phyloP scores from a whole-genome alignment of 2,329 filamentous ascomycete species.

The Nemania sp. region DNA sequence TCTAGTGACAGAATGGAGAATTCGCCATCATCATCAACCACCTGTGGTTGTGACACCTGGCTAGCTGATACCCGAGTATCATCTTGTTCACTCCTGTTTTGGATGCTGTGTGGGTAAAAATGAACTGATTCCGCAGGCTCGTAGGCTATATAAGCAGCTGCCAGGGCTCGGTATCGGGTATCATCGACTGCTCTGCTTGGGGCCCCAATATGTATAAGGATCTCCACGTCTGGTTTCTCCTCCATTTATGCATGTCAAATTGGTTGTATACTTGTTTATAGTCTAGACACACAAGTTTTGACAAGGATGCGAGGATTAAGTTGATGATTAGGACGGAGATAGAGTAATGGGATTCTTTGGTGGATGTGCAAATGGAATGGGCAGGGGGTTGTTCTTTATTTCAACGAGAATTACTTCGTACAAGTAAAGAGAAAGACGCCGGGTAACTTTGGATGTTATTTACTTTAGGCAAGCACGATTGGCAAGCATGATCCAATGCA shows the following conservation, averaged over 20 bases:
- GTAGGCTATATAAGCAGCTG: conserved; percentile 57
- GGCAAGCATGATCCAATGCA: too few species aligned
- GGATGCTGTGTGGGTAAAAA: background rate
- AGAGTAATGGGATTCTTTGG: too few species aligned
- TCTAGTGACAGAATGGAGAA: conserved; percentile 12
- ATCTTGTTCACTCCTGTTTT: background rate
- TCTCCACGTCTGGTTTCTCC: conserved; percentile 49
- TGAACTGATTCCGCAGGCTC: conserved; percentile 12
- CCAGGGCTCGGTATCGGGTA: conserved; percentile 53
- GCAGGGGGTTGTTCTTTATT: too few species aligned
- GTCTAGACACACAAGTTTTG: background rate
- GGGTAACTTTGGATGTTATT: too few species aligned
- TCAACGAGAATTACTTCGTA: too few species aligned
- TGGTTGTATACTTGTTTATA: background rate
- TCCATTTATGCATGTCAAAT: conserved; percentile 37
- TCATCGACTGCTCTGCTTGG: conserved; percentile 55
- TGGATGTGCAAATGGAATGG: too few species aligned
- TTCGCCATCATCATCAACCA: conserved; percentile 21
- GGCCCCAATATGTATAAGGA: conserved; percentile 60
- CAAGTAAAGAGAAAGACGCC: too few species aligned
- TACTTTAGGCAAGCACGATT: too few species aligned
- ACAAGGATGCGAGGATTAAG: background rate
- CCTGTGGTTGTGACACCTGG: background rate
- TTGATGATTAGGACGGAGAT: too few species aligned
- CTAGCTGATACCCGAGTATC: background rate